phyloP scores from a whole-genome alignment of 2,329 filamentous ascomycete species.

The Celoporthe dispersa region DNA sequence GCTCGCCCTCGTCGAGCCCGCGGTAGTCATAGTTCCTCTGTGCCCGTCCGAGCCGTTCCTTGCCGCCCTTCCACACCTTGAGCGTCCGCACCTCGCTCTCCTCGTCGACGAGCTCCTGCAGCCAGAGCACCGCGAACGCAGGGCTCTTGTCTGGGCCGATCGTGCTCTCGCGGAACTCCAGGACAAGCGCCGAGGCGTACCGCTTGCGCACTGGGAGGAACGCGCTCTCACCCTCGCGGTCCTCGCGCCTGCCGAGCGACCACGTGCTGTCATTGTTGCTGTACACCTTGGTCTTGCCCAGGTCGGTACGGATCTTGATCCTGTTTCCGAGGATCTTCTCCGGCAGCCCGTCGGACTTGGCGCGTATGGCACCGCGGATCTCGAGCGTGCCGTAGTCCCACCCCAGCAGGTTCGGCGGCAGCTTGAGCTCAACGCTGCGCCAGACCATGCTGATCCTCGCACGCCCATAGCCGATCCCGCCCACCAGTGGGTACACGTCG shows the following conservation, averaged over 20 bases:
- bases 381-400: slow-evolving; percentile 76
- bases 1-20: slow-evolving; percentile 57
- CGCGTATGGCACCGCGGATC: slow-evolving; percentile 56
- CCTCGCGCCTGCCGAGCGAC: slow-evolving; percentile 52
- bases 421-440: slow-evolving; percentile 67
- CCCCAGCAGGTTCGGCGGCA: slow-evolving; percentile 62
- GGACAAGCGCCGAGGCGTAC: slow-evolving; percentile 59
- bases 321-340: slow-evolving; percentile 53
- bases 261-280: slow-evolving; percentile 53
- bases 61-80: slow-evolving; percentile 69
- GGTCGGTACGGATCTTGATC: slow-evolving; percentile 63
- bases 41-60: slow-evolving; percentile 48
- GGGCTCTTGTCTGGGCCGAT: slow-evolving; percentile 57
- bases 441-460: slow-evolving; percentile 74
- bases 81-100: slow-evolving; percentile 63
- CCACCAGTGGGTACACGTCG: slow-evolving; percentile 68
- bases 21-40: slow-evolving; percentile 41
- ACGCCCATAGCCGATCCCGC: slow-evolving; percentile 74
- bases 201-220: slow-evolving; percentile 64
- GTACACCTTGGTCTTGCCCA: slow-evolving; percentile 64
- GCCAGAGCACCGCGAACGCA: slow-evolving; percentile 69
- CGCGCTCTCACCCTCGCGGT: slow-evolving; percentile 42
- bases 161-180: slow-evolving; percentile 63
- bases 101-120: slow-evolving; percentile 71
- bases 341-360: slow-evolving; percentile 48